These are phyloP conservation scores for Jacaranda copaia DNA, from an alignment of 257 asterid species.

Conservation along the genomic window DNA sequence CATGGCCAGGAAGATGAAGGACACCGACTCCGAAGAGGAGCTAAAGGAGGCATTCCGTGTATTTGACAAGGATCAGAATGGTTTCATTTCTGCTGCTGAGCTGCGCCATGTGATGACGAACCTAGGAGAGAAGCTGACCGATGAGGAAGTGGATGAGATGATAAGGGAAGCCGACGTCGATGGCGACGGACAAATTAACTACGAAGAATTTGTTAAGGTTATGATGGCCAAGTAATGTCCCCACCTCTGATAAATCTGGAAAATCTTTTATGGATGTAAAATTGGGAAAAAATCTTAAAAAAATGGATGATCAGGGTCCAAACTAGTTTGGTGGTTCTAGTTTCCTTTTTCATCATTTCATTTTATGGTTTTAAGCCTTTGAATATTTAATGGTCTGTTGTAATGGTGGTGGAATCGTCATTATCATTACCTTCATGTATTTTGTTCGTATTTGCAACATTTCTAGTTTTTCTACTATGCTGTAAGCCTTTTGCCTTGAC, in stretches of 20 bases:
- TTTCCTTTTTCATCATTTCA: conserved; percentile 10
- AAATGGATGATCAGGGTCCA: conserved; percentile 18
- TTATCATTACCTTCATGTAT: conserved; percentile 21
- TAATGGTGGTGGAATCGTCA: conserved; percentile 31
- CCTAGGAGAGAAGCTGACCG: conserved; percentile 70
- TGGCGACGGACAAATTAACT: conserved; percentile 72
- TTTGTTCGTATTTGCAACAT: conserved; percentile 5
- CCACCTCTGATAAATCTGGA: conserved; percentile 13
- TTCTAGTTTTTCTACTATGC: neutral
- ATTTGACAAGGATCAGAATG: conserved; percentile 70
- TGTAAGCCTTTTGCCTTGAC: neutral
- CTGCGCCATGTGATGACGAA: conserved; percentile 72
- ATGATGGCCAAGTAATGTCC: conserved; percentile 67
- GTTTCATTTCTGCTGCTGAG: conserved; percentile 69
- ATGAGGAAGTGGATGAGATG: conserved; percentile 74
- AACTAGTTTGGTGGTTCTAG: conserved; percentile 21
- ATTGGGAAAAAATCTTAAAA: neutral
- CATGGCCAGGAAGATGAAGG: conserved; percentile 76
- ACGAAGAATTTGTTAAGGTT: conserved; percentile 68
- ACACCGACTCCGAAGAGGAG: conserved; percentile 74
- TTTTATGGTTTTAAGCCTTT: conserved; percentile 30
- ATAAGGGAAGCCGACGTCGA: conserved; percentile 68
- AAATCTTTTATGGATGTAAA: conserved; percentile 26
- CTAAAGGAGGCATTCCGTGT: conserved; percentile 72
- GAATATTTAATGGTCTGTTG: conserved; percentile 37